These are phyloP conservation scores for Rhizomucor pusillus DNA, from an alignment of 371 early-diverging fungal genomes.

Conservation along the genomic window DNA sequence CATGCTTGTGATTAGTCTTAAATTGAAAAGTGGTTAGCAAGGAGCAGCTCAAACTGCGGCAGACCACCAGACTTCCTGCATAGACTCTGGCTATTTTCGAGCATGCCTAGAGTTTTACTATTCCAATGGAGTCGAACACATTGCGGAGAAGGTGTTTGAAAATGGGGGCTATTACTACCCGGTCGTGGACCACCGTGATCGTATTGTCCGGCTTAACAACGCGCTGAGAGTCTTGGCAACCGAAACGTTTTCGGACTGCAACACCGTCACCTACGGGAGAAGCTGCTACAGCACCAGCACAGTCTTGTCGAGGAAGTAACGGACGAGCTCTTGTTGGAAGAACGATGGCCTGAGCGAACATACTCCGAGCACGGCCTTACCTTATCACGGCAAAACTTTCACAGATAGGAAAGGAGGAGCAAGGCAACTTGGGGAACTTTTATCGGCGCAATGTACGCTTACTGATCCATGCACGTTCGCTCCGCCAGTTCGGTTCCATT, in stretches of 20 bases:
- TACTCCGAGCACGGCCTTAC: no score
- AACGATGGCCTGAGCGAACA: slow-evolving; percentile 32
- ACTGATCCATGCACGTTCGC: no score
- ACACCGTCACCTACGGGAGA: slow-evolving; percentile 37
- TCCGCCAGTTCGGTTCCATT: no score
- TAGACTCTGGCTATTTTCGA: slow-evolving; percentile 48
- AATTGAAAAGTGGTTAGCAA: no score
- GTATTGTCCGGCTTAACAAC: slow-evolving; percentile 21
- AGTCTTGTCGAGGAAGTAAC: slow-evolving; percentile 39
- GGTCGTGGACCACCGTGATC: background rate
- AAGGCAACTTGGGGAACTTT: no score
- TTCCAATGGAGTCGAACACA: slow-evolving; percentile 39
- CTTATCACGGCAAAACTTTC: no score
- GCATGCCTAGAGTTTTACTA: slow-evolving; percentile 40
- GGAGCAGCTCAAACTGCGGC: no score
- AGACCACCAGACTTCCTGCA: background rate
- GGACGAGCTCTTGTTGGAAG: slow-evolving; percentile 19
- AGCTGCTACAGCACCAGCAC: slow-evolving; percentile 20
- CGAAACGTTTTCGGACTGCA: slow-evolving; percentile 53
- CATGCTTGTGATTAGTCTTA: no score
- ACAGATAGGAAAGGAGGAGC: no score
- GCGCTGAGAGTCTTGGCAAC: slow-evolving; percentile 39
- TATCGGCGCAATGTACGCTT: no score
- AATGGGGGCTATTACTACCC: slow-evolving; percentile 44
- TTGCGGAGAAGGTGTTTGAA: slow-evolving; percentile 41